Percentiles rank a stretch among this genome's conserved stretches.
Evolutionary conservation across 208 protist genomes (phyloP).

Genomic region (Crithidia mellificae): DNA sequence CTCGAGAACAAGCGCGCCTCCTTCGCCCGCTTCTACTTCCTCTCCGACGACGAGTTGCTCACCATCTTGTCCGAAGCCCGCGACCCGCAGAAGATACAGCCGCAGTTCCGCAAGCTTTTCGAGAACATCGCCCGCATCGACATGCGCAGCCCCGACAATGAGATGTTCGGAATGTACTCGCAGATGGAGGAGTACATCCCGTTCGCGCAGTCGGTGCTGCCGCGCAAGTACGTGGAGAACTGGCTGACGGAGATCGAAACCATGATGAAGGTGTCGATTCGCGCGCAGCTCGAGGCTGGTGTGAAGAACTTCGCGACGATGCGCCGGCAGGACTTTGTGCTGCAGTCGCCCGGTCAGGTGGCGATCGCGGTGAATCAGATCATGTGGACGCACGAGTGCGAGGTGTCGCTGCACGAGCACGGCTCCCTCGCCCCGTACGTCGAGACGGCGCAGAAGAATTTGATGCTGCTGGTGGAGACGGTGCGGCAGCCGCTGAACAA

Average conservation of each 20-base stretch:
- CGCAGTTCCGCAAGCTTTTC: slow-evolving; percentile 96
- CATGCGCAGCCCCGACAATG: slow-evolving; percentile 85
- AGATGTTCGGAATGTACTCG: slow-evolving; percentile 96
- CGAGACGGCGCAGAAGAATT: slow-evolving; percentile 80
- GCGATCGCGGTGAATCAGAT: slow-evolving; percentile 93
- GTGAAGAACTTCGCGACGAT: slow-evolving; percentile 79
- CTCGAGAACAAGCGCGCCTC: slow-evolving; percentile 95
- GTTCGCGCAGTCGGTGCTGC: slow-evolving; percentile 92
- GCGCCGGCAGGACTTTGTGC: slow-evolving; percentile 76
- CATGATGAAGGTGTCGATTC: slow-evolving; percentile 94
- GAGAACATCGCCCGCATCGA: slow-evolving; percentile 95
- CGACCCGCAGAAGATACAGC: slow-evolving; percentile 95
- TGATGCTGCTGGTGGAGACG: slow-evolving; percentile 89
- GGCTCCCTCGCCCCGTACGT: slow-evolving; percentile 85
- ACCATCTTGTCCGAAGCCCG: slow-evolving; percentile 95
- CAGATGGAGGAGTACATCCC: slow-evolving; percentile 95
- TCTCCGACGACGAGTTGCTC: slow-evolving; percentile 93
- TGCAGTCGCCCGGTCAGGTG: slow-evolving; percentile 87
- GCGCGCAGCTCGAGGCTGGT: slow-evolving; percentile 81
- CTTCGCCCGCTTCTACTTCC: slow-evolving; percentile 94
- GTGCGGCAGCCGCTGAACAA: slow-evolving; percentile 87
- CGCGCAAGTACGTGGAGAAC: slow-evolving; percentile 96
- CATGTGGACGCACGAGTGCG: slow-evolving; percentile 95
- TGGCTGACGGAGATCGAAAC: slow-evolving; percentile 97
- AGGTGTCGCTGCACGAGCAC: slow-evolving; percentile 75